Evolutionary conservation across 2,329 filamentous ascomycete genomes (phyloP), one percentile per base, ranked within the genome.

Genomic region (Botrytis medusae): DNA sequence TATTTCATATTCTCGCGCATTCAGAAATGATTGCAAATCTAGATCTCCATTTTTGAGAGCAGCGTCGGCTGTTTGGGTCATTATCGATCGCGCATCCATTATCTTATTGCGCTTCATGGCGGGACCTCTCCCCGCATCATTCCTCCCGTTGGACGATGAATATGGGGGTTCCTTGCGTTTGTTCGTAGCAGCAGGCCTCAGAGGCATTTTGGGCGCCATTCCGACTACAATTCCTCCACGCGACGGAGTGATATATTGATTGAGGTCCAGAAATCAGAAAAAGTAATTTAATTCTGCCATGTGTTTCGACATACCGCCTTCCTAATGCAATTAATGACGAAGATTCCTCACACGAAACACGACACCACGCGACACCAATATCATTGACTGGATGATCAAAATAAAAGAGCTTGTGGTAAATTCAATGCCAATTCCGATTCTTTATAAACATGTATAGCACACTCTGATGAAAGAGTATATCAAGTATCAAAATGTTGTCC

Each of bases 1-100:
- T 78, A 99, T 97, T 84, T 98, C 95, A 79, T 93, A 97, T 80
- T 97, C 91, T 74, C 95, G 92, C 18, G 94, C 91, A 77, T 90
- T 90, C 77, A 98, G 87, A 79, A 98, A 99, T 42, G 91, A 89
- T 77, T 92, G 90, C 69, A 98, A 87, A 80, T 98, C 92, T 74
- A 99, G 87, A 80, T 97, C 91, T 80, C 95, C 96, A 82, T 92
- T 90, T 69, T 84, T 85, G 37, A 84, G 75, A 7, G 80, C 80
- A 54, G 80, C 78, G 37, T 83, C 83, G 14, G 82, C 79, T 2
- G 83, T 82, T 75, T 87, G 85, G 8, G 83, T 81, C 25, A 84
- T 78, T 46, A 88, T 84, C 18, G 81, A 79, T 60, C 86, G 83
- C 63, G 85, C 85, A 79, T 86, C 84, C 46, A 67, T 73, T 80